These are phyloP conservation scores for Collybia nuda DNA, from an alignment of 768 basidiomycete species.

Conservation along the genomic window DNA sequence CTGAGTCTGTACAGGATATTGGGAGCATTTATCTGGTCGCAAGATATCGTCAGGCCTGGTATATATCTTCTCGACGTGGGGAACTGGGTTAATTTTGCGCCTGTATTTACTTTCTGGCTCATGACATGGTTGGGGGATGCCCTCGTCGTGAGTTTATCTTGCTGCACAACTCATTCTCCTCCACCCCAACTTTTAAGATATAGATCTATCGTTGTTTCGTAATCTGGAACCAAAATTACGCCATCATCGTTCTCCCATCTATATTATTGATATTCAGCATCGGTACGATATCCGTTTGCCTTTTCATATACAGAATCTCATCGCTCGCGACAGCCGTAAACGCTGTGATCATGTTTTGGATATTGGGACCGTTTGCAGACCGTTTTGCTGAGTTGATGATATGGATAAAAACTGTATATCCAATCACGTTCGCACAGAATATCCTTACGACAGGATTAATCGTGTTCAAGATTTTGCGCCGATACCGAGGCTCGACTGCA, in stretches of 20 bases:
- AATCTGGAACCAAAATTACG: conserved; percentile 20
- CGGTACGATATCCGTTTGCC: conserved; percentile 6
- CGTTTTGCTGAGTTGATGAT: background rate
- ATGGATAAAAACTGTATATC: conserved; percentile 3
- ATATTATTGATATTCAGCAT: conserved; percentile 16
- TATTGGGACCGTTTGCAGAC: conserved; percentile 14
- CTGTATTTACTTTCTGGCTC: conserved; percentile 18
- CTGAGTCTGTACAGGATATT: conserved; percentile 20
- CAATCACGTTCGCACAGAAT: conserved; percentile 15
- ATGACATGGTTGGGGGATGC: conserved; percentile 28
- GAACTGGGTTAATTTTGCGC: conserved; percentile 21
- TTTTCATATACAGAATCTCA: background rate
- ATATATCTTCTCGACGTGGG: conserved; percentile 20
- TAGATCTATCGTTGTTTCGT: conserved; percentile 24
- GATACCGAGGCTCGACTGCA: conserved; percentile 16
- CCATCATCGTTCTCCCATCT: conserved; percentile 17
- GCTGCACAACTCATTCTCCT: too few relatives aligned
- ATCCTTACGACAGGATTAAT: conserved; percentile 25
- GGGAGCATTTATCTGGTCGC: conserved; percentile 17
- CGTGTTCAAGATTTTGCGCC: conserved; percentile 20
- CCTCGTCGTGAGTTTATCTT: conserved; percentile 14
- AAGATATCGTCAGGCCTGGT: conserved; percentile 13
- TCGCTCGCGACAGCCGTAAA: background rate
- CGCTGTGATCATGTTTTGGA: conserved; percentile 13
- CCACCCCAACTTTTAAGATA: too few relatives aligned